A percentile compares a stretch with the other conserved stretches of the same genome.
These are phyloP conservation scores for Mycocentrospora acerina DNA, from an alignment of 2,329 filamentous ascomycete species.

Conservation along the genomic window DNA sequence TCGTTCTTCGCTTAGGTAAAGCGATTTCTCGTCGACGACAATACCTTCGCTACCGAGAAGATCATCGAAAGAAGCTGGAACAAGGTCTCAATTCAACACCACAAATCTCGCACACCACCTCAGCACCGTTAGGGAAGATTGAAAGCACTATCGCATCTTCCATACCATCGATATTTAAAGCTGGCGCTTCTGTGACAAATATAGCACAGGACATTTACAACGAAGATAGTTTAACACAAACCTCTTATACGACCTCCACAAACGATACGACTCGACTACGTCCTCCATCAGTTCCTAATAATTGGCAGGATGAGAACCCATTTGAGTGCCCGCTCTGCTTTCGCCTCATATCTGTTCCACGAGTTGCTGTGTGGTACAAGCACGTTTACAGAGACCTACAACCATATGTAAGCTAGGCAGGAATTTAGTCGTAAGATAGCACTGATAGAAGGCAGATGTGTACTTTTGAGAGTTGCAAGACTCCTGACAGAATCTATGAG, in stretches of 20 bases:
- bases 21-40: slow-evolving; percentile 31
- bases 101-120: too few relatives aligned
- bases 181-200: not conserved
- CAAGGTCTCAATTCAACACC: slow-evolving; percentile 4
- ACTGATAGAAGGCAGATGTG: slow-evolving; percentile 8
- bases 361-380: slow-evolving; percentile 17
- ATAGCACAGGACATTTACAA: too few relatives aligned
- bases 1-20: slow-evolving; percentile 27
- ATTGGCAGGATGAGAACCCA: slow-evolving; percentile 17
- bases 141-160: slow-evolving; percentile 11
- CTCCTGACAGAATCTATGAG: slow-evolving; percentile 17
- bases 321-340: slow-evolving; percentile 37
- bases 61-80: slow-evolving; percentile 28
- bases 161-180: slow-evolving; percentile 7
- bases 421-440: not conserved
- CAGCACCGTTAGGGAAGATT: too few relatives aligned
- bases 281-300: slow-evolving; percentile 17
- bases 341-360: slow-evolving; percentile 15
- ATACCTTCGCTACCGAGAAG: slow-evolving; percentile 30
- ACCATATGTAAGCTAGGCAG: slow-evolving; percentile 10
- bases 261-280: slow-evolving; percentile 19
- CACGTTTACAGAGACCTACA: slow-evolving; percentile 25
- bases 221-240: slow-evolving; percentile 23
- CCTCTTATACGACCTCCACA: slow-evolving; percentile 23
- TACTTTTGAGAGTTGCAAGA: slow-evolving; percentile 14